Evolutionary conservation across 2,329 filamentous ascomycete species (phyloP), one percentile per base, ranked within the genome.

Genomic region (Cladosporium sp.): DNA sequence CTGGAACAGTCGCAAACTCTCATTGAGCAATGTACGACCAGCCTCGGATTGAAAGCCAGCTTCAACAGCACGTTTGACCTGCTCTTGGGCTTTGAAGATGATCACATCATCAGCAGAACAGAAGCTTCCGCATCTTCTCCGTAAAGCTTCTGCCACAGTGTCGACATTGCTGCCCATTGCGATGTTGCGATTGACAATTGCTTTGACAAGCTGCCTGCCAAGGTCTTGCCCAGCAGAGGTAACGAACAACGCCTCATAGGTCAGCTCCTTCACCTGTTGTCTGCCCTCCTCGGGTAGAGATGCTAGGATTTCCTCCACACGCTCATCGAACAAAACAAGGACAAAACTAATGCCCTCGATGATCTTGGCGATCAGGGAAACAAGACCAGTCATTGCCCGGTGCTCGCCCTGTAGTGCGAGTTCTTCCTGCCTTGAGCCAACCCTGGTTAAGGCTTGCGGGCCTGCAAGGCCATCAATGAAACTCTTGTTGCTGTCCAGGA

Each of bases 341-440:
- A 97, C 91, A 67, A 99, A 99, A 0, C 93, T 96, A 54, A 99
- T 96, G 3, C 94, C 94, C 73, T 99, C 94, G 7, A 94, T 92
- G 39, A 97, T 94, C 72, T 91, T 91, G 57, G 88, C 87, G 73
- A 97, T 90, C 22, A 99, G 80, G 64, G 88, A 87, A 62, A 96
- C 85, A 51, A 99, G 78, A 2, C 91, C 91, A 69, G 94, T 88
- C 64, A 99, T 82, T 11, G 92, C 92, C 66, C 95, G 90, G 71
- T 99, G 93, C 73, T 99, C 94, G 14, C 91, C 93, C 72, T 97
- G 93, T 20, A 96, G 80, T 0, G 92, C 90, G 50, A 96, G 84
- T 73, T 97, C 93, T 67, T 97, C 94, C 70, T 96, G 89, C 63
- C 93, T 88, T 58, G 86, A 94, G 0, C 85, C 84, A 1, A 88